Evolutionary conservation across 345 rosid genomes (phyloP), one percentile per base, ranked within the genome.

Genomic region (Boechera stricta): DNA sequence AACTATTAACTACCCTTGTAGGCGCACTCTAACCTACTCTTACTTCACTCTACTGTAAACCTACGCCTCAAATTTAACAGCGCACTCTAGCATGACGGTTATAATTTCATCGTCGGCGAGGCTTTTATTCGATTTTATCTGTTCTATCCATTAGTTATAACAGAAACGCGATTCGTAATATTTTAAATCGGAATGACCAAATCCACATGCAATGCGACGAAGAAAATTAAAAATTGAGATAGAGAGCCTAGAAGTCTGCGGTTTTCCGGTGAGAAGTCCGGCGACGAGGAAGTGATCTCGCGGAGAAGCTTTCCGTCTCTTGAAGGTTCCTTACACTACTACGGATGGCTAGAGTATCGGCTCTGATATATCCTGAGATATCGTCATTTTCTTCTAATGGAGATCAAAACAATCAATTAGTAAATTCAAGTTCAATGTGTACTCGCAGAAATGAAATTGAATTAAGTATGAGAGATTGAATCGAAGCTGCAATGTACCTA

Each of bases 321-420:
- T 74, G 93, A 71, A 94, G 73, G 79, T 85, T 92, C 82, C 91
- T 84, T 76, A 87, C 68, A 87, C 91, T 92, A 33, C 53, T 68
- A 48, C 95, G 87, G 69, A 86, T 80, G 55, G 89, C 75, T 69
- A 88, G 24, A 29, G 83, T 78, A 64, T 86, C 88, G 71, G 84
- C 84, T 58, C 79, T 77, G 26, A 81, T 78, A 38, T 82, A 55
- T 52, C 82, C 90, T 56, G 70, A 28, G 5, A 85, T 49, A 12
- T 74, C 76, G 56, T 74, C 76, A 39, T 78, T 81, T 26, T 81
- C 87, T 28, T 82, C 88, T 18, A 32, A 16, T 15, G 80, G 71
- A 74, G n/a, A 61, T 18, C 4, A 51, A 57, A 36, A 18, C 54
- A 52, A 63, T 55, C 24, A 32, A 60, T 52, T 9, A 71, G 79